Percentiles rank a stretch among this genome's conserved stretches.
Evolutionary conservation across 179 eudicot species (phyloP).

Genomic region (Beta corolliflora): DNA sequence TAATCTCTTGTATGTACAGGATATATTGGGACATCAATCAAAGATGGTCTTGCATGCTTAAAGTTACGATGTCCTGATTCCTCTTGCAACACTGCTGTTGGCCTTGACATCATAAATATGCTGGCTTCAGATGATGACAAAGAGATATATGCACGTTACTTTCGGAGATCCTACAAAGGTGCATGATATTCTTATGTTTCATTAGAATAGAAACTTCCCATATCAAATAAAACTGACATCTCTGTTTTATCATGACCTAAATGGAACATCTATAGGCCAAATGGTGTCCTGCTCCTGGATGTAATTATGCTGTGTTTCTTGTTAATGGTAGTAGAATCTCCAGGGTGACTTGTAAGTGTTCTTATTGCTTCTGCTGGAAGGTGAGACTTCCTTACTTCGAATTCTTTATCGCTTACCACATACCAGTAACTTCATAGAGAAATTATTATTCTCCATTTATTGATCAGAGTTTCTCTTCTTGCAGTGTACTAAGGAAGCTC

Average conservation of each 20-base stretch:
- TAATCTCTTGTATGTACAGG: constrained; percentile 17
- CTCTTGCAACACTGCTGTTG: constrained; percentile 17
- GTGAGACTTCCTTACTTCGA: constrained; percentile 10
- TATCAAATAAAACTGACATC: background rate
- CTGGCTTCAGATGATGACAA: constrained; percentile 21
- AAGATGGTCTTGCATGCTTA: background rate
- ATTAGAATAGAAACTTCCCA: background rate
- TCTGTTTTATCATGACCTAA: background rate
- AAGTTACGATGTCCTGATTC: constrained; percentile 19
- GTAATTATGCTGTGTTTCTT: constrained; percentile 18
- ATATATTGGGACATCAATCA: constrained; percentile 8
- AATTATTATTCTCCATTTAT: background rate
- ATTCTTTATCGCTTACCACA: background rate
- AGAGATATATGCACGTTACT: background rate
- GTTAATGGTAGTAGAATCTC: background rate
- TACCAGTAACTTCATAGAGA: background rate
- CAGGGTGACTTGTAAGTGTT: constrained; percentile 23
- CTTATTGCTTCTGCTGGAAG: constrained; percentile 25
- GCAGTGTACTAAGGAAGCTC: constrained; percentile 31
- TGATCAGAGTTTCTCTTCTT: background rate
- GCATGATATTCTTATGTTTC: background rate
- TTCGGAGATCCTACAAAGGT: constrained; percentile 25
- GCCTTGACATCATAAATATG: constrained; percentile 14
- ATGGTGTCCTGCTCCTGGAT: constrained; percentile 24
- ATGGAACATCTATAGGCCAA: constrained; percentile 22